phyloP scores from a whole-genome alignment of 805 yeast species.

The Cephaloascus fragrans region DNA sequence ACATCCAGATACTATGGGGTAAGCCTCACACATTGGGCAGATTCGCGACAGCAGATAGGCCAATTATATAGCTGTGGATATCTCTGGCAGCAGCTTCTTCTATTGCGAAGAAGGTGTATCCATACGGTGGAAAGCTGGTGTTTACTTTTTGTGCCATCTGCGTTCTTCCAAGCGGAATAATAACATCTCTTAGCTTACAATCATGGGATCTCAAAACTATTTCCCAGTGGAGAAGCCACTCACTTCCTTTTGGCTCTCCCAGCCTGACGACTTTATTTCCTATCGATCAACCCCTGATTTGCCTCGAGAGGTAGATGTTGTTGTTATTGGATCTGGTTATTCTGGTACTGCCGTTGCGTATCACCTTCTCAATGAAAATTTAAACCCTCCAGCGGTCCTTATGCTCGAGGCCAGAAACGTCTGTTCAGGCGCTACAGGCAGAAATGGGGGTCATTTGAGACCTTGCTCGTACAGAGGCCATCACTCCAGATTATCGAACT shows the following conservation, averaged over 20 bases:
- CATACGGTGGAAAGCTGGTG: too few species aligned
- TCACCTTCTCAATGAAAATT: conserved; percentile 1
- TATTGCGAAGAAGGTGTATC: too few species aligned
- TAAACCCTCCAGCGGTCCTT: conserved; percentile 4
- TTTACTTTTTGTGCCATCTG: too few species aligned
- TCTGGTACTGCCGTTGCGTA: conserved; percentile 6
- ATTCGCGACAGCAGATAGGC: too few species aligned
- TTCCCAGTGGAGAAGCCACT: background rate
- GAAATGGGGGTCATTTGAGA: conserved; percentile 6
- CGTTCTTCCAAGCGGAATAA: too few species aligned
- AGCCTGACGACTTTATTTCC: background rate
- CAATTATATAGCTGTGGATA: too few species aligned
- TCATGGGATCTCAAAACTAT: too few species aligned
- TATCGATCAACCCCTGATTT: conserved; percentile 2
- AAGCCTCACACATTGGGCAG: too few species aligned
- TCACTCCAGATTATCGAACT: conserved; percentile 1
- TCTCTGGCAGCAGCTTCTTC: too few species aligned
- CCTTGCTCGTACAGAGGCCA: conserved; percentile 7
- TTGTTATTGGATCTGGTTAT: conserved; percentile 6
- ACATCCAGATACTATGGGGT: too few species aligned
- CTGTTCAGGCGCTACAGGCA: conserved; percentile 7
- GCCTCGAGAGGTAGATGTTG: conserved; percentile 4
- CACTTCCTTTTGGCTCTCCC: background rate
- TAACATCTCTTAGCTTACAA: too few species aligned
- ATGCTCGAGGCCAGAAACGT: conserved; percentile 4